Base-by-base conservation (phyloP, 768 basidiomycete species). In the Amanita rubescens region DNA sequence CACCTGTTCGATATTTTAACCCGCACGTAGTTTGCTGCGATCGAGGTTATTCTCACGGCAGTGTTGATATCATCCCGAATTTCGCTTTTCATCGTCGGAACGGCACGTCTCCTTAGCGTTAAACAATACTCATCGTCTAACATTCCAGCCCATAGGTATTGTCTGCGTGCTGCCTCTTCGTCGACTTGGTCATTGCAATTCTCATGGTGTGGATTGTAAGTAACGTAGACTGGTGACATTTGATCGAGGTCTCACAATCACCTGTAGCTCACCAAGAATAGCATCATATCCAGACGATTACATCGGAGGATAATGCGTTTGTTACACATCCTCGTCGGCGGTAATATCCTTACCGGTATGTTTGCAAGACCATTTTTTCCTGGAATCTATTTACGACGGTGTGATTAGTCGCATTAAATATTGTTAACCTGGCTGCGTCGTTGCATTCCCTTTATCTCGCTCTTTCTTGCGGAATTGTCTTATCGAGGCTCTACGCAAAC, bases 131-230 rank as follows among this genome's bases (percentile, higher is more conserved):
- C 11, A 4, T 24, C 20, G 15, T 4, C 39, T 19, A 17, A 41
- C 6, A 10, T 8, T 17, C 19, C 10, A 10, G 6, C 3, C n/a
- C 20, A 8, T n/a, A 53, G 38, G 7, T 70, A 15, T 72, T 69
- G 71, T 63, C 67, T 51, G 62, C 61, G 14, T 54, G 58, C 25
- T 64, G 62, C 11, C 66, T 68, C 7, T 33, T 64, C 1, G 69
- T 66, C 38, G 70, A 72, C 49, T 49, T 67, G 1, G 20, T 57
- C 3, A 69, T 72, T 34, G 68, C 66, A 0, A 55, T 50, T 9
- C 60, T 57, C n/a, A 70, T 68, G 65, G 58, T 63, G 3, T 69
- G 58, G 54, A 69, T 63, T 57, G 70, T 65, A 53, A 60, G n/a
- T 68, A 14, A 3, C 32, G 5, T 19, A 11, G 27, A 19, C 20